These are phyloP conservation scores for Bacidia gigantensis DNA, from an alignment of 495 filamentous ascomycete genomes.

Conservation along the genomic window DNA sequence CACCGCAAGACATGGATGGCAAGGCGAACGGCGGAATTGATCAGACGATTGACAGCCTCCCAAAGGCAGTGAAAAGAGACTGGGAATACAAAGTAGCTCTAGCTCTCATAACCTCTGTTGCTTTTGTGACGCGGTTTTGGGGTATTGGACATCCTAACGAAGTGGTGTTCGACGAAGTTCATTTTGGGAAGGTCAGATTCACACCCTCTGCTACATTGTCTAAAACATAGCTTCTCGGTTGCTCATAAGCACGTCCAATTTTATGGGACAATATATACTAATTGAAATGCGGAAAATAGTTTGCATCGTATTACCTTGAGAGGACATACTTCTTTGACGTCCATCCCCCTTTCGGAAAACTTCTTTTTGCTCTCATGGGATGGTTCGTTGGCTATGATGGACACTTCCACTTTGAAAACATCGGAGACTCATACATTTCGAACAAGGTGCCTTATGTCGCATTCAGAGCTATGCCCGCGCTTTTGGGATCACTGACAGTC, in stretches of 20 bases:
- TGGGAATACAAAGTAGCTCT: slow-evolving; percentile 79
- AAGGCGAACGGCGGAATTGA: slow-evolving; percentile 14
- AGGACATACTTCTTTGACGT: slow-evolving; percentile 99
- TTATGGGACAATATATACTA: not conserved
- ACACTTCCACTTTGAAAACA: slow-evolving; percentile 96
- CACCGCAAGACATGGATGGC: slow-evolving; percentile 19
- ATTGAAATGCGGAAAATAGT: slow-evolving; percentile 37
- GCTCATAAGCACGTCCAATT: too few species aligned
- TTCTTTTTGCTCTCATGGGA: slow-evolving; percentile 69
- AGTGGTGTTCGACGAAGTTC: slow-evolving; percentile 98
- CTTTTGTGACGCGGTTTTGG: slow-evolving; percentile 87
- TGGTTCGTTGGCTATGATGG: slow-evolving; percentile 95
- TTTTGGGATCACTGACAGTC: slow-evolving; percentile 83
- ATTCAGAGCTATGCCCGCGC: slow-evolving; percentile 84
- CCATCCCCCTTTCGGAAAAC: slow-evolving; percentile 82
- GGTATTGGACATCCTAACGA: slow-evolving; percentile 88
- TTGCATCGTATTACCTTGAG: slow-evolving; percentile 92
- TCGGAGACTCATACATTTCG: slow-evolving; percentile 92
- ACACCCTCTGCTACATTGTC: slow-evolving; percentile 1
- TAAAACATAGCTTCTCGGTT: not conserved
- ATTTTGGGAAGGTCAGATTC: slow-evolving; percentile 86
- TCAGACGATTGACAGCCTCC: slow-evolving; percentile 10
- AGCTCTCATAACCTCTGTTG: slow-evolving; percentile 60
- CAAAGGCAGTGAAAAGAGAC: slow-evolving; percentile 34
- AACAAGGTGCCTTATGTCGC: slow-evolving; percentile 97